Evolutionary conservation across 306 rosid genomes (phyloP), one percentile per base, ranked within the genome.

Genomic region (Gastrolobium bilobum): DNA sequence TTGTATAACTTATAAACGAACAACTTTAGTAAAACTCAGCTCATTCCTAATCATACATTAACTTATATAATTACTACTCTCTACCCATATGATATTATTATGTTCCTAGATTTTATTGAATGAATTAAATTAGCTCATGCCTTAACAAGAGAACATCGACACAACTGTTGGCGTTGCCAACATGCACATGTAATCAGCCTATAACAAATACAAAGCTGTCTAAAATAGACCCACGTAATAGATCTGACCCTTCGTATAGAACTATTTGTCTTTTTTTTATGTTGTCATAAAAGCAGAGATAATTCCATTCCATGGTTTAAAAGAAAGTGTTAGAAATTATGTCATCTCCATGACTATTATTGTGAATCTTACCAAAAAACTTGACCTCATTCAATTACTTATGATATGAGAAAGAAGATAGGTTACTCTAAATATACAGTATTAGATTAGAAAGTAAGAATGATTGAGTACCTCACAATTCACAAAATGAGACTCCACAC

Each of bases 341-440:
- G 63, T 37, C 29, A n/a, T 50, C 56, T 50, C 14, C 56, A 50
- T 2, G 56, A 13, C 56, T 50, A 50, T n/a, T n/a, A 20, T 20
- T 20, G 26, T 20, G 26, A 20, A 20, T 20, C 26, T 20, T 51
- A 51, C n/a, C 13, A 51, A 50, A 50, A 11, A 15, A 50, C 15
- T 50, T 51, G 39, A 57, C 62, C n/a, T 31, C 4, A 57, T 57
- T 57, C 13, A 30, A 57, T 57, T 57, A 57, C 63, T 57, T 57
- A 6, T 30, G 14, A 30, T 57, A 7, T 30, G 14, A 30, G 29
- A 35, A 61, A 61, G 68, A 35, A 2, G 68, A 43, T 61, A 20
- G 26, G 26, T 20, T 20, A 20, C 26, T 20, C 26, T 20, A 20
- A 20, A 20, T 20, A 20, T 20, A 20, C 26, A 20, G 26, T 61